Evolutionary conservation across 2,329 filamentous ascomycete genomes (phyloP), one percentile per base, ranked within the genome.

Genomic region (Corniculantispora saksenae): DNA sequence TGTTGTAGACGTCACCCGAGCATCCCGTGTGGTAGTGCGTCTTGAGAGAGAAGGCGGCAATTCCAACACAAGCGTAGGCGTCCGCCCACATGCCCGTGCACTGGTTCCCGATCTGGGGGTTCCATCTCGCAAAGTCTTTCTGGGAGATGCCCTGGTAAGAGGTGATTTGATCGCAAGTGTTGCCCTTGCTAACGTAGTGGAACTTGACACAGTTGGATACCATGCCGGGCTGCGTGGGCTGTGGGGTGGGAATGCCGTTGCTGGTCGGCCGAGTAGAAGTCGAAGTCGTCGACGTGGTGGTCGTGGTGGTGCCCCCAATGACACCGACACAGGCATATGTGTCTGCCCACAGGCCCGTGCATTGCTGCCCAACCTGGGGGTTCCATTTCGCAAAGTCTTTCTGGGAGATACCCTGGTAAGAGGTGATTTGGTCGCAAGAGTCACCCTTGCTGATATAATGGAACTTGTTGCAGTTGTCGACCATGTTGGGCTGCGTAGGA

Each of bases 401-500:
- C 1, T 63, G 7, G 29, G 57, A 8, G 59, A 65, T 61, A 9
- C 50, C 27, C 19, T 53, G 43, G 12, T 47, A 27, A 3, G 25
- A 4, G 23, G 61, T 47, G n/a, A 68, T 60, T 23, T 12, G 19
- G 9, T 29, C n/a, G 54, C 67, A 67, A 5, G 32, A 25, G 25
- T 64, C 64, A 13, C 64, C 64, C 29, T 38, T 12, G 21, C 56
- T 25, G 48, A 66, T n/a, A n/a, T n/a, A n/a, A n/a, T n/a, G n/a
- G n/a, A n/a, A n/a, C n/a, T n/a, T n/a, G n/a, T n/a, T n/a, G 55
- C 67, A 69, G 64, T 66, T 64, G 35, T 25, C 45, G n/a, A 66
- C 63, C 64, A 69, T 66, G 67, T 58, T 64, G 10, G 64, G 64
- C 55, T 66, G 67, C 13, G 62, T 64, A 9, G 67, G 67, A 12